Percentiles rank a stretch among this genome's conserved stretches.
These are phyloP conservation scores for Mortierella sp. DNA, from an alignment of 371 early-diverging fungal genomes.

Conservation along the genomic window DNA sequence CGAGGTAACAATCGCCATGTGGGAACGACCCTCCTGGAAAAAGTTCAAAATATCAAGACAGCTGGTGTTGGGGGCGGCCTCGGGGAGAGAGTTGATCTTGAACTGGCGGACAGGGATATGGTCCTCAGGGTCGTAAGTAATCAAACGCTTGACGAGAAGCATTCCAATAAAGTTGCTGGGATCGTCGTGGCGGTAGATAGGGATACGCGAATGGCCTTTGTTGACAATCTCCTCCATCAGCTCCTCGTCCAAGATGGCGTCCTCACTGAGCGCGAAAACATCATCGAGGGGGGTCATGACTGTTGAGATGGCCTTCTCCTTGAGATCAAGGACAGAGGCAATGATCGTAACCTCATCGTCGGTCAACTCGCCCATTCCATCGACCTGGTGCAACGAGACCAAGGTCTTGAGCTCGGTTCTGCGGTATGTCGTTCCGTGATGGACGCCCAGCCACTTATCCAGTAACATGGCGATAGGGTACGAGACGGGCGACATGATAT, in stretches of 20 bases:
- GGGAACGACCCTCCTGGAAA: conserved; percentile 93
- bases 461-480: conserved; percentile 86
- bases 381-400: conserved; percentile 89
- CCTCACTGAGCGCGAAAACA: conserved; percentile 85
- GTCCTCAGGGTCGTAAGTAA: conserved; percentile 89
- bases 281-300: conserved; percentile 92
- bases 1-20: conserved; percentile 81
- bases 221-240: conserved; percentile 81
- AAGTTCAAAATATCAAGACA: conserved; percentile 93
- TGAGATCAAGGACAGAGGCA: conserved; percentile 90
- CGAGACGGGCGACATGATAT: conserved; percentile 79
- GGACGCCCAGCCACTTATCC: conserved; percentile 84
- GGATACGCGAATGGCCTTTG: conserved; percentile 94
- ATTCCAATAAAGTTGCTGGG: conserved; percentile 88
- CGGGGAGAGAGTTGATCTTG: conserved; percentile 80
- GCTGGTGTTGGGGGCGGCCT: conserved; percentile 79
- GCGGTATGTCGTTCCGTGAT: conserved; percentile 85
- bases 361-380: conserved; percentile 85
- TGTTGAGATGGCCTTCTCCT: conserved; percentile 84
- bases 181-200: conserved; percentile 76
- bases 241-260: conserved; percentile 75
- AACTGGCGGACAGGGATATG: conserved; percentile 78
- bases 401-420: conserved; percentile 91
- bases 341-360: conserved; percentile 95
- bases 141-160: conserved; percentile 89